phyloP scores from a whole-genome alignment of 306 rosid genomes.

The Begonia masoniana region DNA sequence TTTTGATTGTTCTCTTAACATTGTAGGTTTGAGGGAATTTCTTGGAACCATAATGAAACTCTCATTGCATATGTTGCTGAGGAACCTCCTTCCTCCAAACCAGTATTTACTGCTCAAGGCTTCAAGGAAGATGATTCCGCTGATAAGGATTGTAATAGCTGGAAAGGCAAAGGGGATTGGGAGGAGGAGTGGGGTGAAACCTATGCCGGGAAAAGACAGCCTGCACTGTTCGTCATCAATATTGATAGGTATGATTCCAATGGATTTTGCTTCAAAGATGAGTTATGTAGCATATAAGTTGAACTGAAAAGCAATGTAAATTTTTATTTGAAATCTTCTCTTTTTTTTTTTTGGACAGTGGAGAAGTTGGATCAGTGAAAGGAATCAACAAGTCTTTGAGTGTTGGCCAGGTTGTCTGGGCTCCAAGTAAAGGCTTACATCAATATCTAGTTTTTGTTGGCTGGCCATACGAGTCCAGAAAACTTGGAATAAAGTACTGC shows the following conservation, averaged over 20 bases:
- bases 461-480: conserved; percentile 58
- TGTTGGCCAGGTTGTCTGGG: conserved; percentile 89
- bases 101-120: conserved; percentile 39
- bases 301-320: neutral
- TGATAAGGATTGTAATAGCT: conserved; percentile 38
- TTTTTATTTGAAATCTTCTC: conserved; percentile 4
- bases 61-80: conserved; percentile 74
- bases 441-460: conserved; percentile 72
- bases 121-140: conserved; percentile 36
- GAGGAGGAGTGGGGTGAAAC: conserved; percentile 88
- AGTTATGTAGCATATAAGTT: neutral
- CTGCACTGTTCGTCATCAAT: conserved; percentile 56
- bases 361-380: conserved; percentile 52
- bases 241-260: conserved; percentile 32
- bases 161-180: conserved; percentile 85
- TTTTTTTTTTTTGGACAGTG: conserved; percentile 27
- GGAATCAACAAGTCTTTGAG: conserved; percentile 60
- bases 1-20: conserved; percentile 7
- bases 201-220: conserved; percentile 70
- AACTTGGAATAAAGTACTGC: conserved; percentile 80
- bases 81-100: conserved; percentile 56
- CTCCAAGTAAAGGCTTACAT: conserved; percentile 38
- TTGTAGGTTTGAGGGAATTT: conserved; percentile 77
- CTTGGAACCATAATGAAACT: conserved; percentile 71
- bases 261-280: conserved; percentile 1